Base-by-base conservation (phyloP, 2,329 filamentous ascomycete genomes). In the Monosporascus sp. region DNA sequence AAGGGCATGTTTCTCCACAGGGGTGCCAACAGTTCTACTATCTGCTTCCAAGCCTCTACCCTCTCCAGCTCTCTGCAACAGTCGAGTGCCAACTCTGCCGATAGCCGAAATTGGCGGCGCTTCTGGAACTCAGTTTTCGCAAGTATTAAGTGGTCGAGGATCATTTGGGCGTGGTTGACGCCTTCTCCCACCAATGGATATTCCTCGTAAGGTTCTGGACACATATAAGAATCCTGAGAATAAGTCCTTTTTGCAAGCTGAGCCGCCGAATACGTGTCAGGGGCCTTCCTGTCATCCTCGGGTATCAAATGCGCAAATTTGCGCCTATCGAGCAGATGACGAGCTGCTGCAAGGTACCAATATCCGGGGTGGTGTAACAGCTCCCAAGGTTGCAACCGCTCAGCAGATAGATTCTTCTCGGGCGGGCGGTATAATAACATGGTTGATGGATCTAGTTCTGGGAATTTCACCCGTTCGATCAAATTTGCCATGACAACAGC, bases 181-280 rank as follows among this genome's bases (percentile, higher is more conserved):
- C 80, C 80, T 5, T 66, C 58, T 4, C 77, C 75, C 20, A 71
- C 65, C 16, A 84, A 58, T 0, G 83, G 81, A 48, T 76, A 76
- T 60, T 87, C 84, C 57, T 84, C 74, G 56, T 84, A 74, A 1
- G 85, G 84, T 40, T 82, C 78, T 14, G 82, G 83, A 52, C 84
- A 87, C 71, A 88, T 77, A 65, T 87, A 88, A 1, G 80, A 83
- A 63, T 88, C 85, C 57, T 87, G 86, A 1, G 74, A 73, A 56
- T 83, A 83, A 0, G 77, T 74, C 50, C 78, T 80, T 60, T 73
- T 75, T 9, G 76, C 73, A 7, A 74, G 69, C 7, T 72, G 70
- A 4, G 77, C 74, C 17, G 76, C 74, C 5, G 76, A 70, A 4
- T 78, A 75, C 3, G 68, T 61, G 37, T 78, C 75, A 6, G 81